These are phyloP conservation scores for Moricandia moricandioides DNA, from an alignment of 345 rosid genomes.

Conservation along the genomic window DNA sequence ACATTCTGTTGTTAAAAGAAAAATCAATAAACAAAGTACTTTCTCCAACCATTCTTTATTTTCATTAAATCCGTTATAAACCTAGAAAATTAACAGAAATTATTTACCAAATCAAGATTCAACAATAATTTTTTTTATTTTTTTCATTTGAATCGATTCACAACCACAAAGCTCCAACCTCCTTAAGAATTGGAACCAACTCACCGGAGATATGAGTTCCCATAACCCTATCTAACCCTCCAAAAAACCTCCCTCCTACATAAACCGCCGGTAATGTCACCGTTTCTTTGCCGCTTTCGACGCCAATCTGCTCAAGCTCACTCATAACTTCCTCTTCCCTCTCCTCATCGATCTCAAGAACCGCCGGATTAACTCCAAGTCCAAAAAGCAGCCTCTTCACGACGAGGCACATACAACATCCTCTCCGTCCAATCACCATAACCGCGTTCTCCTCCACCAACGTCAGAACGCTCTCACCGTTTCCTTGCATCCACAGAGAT, in stretches of 20 bases:
- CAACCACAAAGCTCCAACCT: conserved; percentile 83
- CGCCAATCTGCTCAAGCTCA: conserved; percentile 36
- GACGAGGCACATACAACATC: conserved; percentile 78
- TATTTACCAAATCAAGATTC: background rate
- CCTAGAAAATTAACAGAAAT: background rate
- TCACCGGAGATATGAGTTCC: conserved; percentile 82
- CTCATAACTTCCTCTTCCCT: conserved; percentile 45
- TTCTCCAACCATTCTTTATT: too few relatives aligned
- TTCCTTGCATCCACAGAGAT: conserved; percentile 10
- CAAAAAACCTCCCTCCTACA: conserved; percentile 75
- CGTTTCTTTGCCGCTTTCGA: conserved; percentile 19
- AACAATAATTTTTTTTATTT: background rate
- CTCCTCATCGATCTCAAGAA: conserved; percentile 56
- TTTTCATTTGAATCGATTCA: conserved; percentile 25
- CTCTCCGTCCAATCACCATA: conserved; percentile 56
- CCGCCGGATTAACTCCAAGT: conserved; percentile 75
- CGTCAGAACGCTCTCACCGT: conserved; percentile 32
- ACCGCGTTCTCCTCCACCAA: conserved; percentile 61
- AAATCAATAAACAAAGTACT: too few relatives aligned
- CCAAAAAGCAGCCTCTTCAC: conserved; percentile 64
- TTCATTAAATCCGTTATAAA: background rate
- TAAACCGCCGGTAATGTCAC: conserved; percentile 70
- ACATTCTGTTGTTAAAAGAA: too few relatives aligned
- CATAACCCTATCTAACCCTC: conserved; percentile 82
- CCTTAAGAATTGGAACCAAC: conserved; percentile 72